Evolutionary conservation across 2,329 filamentous ascomycete species (phyloP).

Genomic region (Penicillium crustosum): DNA sequence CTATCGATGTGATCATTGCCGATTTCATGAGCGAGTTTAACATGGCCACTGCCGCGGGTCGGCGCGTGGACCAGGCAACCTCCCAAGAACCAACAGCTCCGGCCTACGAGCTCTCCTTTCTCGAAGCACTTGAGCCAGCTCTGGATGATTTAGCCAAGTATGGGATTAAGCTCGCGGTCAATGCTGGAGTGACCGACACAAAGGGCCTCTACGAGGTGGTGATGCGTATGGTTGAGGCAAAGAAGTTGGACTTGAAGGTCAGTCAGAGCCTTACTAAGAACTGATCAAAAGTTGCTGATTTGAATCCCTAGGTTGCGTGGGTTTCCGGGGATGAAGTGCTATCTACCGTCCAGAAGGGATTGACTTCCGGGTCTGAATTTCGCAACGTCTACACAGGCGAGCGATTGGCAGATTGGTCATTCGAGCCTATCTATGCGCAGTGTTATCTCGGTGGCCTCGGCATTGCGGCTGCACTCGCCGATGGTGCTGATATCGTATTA

Average conservation of each 20-base stretch:
- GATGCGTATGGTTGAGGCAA: constrained; percentile 37
- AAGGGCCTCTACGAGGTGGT: constrained; percentile 43
- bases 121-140: constrained; percentile 49
- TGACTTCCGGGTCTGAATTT: constrained; percentile 36
- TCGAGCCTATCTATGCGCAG: constrained; percentile 33
- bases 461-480: constrained; percentile 41
- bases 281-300: background rate
- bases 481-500: constrained; percentile 48
- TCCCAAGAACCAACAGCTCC: constrained; percentile 28
- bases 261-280: background rate
- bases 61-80: constrained; percentile 39
- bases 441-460: constrained; percentile 44
- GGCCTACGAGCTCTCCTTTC: constrained; percentile 54
- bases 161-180: constrained; percentile 47
- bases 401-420: constrained; percentile 35
- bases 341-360: constrained; percentile 31
- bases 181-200: constrained; percentile 47
- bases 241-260: constrained; percentile 44
- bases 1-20: constrained; percentile 49
- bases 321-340: constrained; percentile 50
- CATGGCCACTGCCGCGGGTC: constrained; percentile 47
- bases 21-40: constrained; percentile 55
- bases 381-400: constrained; percentile 43
- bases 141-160: constrained; percentile 42
- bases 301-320: constrained; percentile 42